These are phyloP conservation scores for Iris pallida DNA, from an alignment of 116 monocot species.

Conservation along the genomic window DNA sequence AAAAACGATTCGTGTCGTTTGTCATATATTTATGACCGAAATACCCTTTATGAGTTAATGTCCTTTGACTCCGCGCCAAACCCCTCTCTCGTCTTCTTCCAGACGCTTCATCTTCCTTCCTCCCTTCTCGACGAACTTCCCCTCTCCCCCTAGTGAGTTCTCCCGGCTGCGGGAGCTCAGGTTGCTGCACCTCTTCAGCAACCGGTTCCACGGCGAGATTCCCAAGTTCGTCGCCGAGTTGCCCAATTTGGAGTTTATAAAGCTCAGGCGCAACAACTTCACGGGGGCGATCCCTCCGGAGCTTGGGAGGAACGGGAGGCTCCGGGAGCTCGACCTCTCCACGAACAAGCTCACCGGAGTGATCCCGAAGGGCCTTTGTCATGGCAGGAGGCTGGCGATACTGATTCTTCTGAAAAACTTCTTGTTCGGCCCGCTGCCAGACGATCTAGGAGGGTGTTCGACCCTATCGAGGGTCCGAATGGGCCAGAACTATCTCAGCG, in stretches of 20 bases:
- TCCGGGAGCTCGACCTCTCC: constrained; percentile 73
- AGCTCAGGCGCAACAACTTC: constrained; percentile 91
- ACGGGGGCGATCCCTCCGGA: constrained; percentile 60
- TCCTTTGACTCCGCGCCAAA: no score
- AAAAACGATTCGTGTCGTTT: no score
- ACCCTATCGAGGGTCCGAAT: constrained; percentile 62
- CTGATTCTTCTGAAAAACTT: constrained; percentile 90
- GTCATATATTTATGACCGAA: no score
- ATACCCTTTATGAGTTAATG: no score
- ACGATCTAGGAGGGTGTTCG: constrained; percentile 54
- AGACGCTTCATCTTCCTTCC: no score
- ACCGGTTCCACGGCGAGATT: constrained; percentile 67
- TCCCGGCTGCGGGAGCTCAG: constrained; percentile 42
- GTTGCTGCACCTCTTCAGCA: constrained; percentile 76
- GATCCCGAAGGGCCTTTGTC: constrained; percentile 48
- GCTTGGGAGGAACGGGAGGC: constrained; percentile 45
- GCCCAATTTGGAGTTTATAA: constrained; percentile 52
- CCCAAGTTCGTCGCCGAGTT: constrained; percentile 62
- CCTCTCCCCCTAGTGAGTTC: constrained; percentile 62
- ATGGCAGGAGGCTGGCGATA: constrained; percentile 46
- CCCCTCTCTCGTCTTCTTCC: no score
- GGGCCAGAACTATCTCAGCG: constrained; percentile 76
- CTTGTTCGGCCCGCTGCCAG: constrained; percentile 77
- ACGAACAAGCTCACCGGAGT: constrained; percentile 83
- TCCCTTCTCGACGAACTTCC: no score